Percentiles rank a stretch among this genome's conserved stretches.
Conservation (phyloP, 345 rosid species). For the Triadica sebifera region DNA sequence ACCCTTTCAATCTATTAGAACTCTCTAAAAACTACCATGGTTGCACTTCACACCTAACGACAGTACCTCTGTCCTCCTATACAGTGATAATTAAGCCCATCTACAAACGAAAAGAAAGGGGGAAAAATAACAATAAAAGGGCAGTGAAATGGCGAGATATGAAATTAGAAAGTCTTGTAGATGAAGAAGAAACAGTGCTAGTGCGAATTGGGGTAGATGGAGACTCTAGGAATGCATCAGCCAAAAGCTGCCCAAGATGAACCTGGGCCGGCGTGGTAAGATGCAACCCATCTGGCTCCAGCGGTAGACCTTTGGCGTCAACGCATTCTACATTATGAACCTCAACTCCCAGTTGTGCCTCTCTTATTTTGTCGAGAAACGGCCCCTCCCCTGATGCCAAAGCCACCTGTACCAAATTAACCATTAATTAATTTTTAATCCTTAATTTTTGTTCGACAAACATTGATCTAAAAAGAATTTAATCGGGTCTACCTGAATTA, state of each 20-base stretch:
- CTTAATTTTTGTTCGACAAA: not conserved
- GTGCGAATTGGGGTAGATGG: not conserved
- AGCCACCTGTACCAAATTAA: conserved; percentile 21
- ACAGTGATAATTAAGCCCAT: too few relatives aligned
- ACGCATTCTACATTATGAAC: conserved; percentile 15
- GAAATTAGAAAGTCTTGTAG: not conserved
- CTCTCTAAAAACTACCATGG: too few relatives aligned
- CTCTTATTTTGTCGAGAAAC: conserved; percentile 18
- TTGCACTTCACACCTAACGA: too few relatives aligned
- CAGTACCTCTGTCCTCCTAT: too few relatives aligned
- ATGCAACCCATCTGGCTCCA: conserved; percentile 30
- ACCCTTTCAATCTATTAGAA: too few relatives aligned
- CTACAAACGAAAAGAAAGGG: not conserved
- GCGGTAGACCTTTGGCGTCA: conserved; percentile 29
- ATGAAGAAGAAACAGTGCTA: not conserved
- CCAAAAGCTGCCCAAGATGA: conserved; percentile 28
- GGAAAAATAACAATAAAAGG: not conserved
- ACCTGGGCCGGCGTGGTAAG: conserved; percentile 36
- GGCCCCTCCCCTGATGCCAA: conserved; percentile 30
- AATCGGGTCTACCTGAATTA: conserved; percentile 19
- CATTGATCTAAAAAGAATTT: not conserved
- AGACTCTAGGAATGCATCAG: conserved; percentile 14
- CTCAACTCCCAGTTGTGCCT: conserved; percentile 17
- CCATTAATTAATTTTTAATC: not conserved
- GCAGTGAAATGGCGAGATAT: not conserved